Evolutionary conservation across 2,329 filamentous ascomycete genomes (phyloP).

Genomic region (Calonectria hongkongensis): DNA sequence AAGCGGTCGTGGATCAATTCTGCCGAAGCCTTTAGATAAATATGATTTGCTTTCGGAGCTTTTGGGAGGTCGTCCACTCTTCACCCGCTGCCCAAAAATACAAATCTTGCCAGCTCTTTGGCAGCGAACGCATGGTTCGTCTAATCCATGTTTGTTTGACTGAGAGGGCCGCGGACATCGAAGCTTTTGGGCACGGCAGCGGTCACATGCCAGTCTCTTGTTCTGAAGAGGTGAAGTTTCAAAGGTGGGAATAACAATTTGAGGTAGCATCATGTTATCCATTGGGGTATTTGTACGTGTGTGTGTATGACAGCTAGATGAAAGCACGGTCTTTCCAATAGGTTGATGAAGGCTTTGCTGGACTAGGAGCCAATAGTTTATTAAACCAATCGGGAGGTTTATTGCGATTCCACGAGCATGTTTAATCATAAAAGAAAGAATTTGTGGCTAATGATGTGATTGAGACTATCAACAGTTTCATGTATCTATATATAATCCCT

Average conservation of each 20-base stretch:
- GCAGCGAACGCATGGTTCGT: neutral
- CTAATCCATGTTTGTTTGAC: neutral
- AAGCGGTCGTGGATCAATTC: neutral
- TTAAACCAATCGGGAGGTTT: neutral
- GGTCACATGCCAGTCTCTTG: constrained; percentile 4
- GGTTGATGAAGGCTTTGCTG: neutral
- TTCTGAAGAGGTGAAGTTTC: neutral
- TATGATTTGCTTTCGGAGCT: neutral
- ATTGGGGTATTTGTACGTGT: neutral
- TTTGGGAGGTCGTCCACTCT: neutral
- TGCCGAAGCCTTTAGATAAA: neutral
- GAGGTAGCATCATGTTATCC: neutral
- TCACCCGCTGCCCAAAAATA: neutral
- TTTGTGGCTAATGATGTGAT: no score
- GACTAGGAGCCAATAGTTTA: neutral
- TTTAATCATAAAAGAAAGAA: no score
- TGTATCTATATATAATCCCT: no score
- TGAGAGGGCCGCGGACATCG: neutral
- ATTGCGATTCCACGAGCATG: no score
- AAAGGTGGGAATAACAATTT: neutral
- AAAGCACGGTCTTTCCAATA: neutral
- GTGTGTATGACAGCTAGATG: neutral
- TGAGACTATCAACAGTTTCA: no score
- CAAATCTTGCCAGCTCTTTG: neutral
- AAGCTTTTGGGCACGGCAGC: constrained; percentile 7